Conservation (phyloP, 495 filamentous ascomycete species). For the Trichoderma reesei region DNA sequence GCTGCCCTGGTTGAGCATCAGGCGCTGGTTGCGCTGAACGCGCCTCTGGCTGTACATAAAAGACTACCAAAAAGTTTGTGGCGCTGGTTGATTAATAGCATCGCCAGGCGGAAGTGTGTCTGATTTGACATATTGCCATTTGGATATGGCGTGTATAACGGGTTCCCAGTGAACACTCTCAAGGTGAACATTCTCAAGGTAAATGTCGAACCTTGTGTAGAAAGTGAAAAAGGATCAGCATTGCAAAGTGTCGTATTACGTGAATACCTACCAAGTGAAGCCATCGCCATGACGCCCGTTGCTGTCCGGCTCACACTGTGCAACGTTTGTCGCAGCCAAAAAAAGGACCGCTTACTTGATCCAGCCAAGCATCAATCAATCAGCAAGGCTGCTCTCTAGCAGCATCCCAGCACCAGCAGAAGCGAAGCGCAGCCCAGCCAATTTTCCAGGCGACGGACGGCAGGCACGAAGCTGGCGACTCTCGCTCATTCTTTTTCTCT, state of each 20-base stretch:
- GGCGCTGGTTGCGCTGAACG: neutral
- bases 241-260: too few species aligned
- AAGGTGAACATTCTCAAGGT: too few species aligned
- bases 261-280: neutral
- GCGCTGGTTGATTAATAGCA: neutral
- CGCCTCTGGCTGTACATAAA: neutral
- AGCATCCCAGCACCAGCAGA: neutral
- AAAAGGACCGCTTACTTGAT: neutral
- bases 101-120: too few species aligned
- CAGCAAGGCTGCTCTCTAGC: neutral
- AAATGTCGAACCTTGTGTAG: too few species aligned
- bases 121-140: too few species aligned
- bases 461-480: neutral
- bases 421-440: neutral
- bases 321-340: neutral
- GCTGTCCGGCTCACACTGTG: neutral
- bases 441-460: neutral
- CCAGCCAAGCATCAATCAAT: neutral
- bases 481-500: neutral
- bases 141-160: too few species aligned
- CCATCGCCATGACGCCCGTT: neutral
- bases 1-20: neutral
- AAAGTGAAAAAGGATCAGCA: too few species aligned
- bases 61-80: neutral
- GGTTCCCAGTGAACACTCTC: too few species aligned